Evolutionary conservation across 2,329 filamentous ascomycete species (phyloP).

Genomic region (Penicillium decumbens): DNA sequence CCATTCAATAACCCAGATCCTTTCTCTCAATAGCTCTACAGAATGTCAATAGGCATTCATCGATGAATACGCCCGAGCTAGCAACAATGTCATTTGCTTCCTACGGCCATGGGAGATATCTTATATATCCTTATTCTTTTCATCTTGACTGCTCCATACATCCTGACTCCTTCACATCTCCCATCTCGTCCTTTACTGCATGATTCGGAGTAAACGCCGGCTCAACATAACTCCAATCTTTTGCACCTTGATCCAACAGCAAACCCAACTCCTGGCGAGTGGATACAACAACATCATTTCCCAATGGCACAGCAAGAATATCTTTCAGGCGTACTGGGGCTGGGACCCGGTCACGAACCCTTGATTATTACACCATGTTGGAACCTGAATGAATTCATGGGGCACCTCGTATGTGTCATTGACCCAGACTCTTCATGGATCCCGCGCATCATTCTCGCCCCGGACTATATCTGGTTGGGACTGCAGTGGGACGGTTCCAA

Average conservation of each 20-base stretch:
- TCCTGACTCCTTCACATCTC: neutral
- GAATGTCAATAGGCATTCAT: neutral
- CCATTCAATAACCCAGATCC: neutral
- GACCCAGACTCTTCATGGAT: constrained; percentile 1
- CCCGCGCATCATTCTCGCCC: constrained; percentile 3
- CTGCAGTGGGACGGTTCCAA: constrained; percentile 4
- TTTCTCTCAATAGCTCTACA: neutral
- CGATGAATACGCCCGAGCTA: no score
- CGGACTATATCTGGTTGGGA: constrained; percentile 8
- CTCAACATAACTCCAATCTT: neutral
- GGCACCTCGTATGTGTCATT: constrained; percentile 8
- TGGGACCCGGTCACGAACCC: neutral
- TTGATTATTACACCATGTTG: neutral
- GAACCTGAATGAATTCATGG: constrained; percentile 2
- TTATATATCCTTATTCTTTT: no score
- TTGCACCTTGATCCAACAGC: neutral
- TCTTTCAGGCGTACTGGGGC: constrained; percentile 2
- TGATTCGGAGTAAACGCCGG: neutral
- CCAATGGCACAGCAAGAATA: neutral
- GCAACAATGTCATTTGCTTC: neutral
- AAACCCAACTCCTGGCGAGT: neutral
- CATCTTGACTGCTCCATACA: neutral
- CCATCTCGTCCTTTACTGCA: neutral
- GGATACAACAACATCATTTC: neutral
- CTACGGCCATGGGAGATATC: neutral